These are phyloP conservation scores for Salix suchowensis DNA, from an alignment of 345 rosid genomes.

Conservation along the genomic window DNA sequence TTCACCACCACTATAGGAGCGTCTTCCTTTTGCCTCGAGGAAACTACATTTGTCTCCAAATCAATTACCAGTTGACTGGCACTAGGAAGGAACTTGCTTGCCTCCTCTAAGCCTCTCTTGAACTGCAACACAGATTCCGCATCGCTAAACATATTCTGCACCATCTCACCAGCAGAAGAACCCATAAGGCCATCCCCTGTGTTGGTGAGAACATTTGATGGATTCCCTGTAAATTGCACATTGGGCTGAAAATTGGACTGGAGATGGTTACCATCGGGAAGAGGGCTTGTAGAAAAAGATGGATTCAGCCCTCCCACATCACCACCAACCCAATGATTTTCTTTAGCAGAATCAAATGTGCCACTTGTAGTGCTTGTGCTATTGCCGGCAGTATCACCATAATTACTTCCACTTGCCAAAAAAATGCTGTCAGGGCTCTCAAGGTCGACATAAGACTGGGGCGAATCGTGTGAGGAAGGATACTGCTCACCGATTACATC, in stretches of 20 bases:
- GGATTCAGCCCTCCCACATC: constrained; percentile 9
- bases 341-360: background rate
- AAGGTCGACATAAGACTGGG: background rate
- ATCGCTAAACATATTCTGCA: constrained; percentile 50
- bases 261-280: constrained; percentile 10
- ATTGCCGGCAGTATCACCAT: background rate
- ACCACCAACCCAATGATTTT: background rate
- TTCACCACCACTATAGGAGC: constrained; percentile 21
- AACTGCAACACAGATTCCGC: constrained; percentile 57
- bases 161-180: constrained; percentile 32
- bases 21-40: constrained; percentile 5
- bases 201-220: constrained; percentile 13
- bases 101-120: constrained; percentile 75
- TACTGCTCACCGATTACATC: constrained; percentile 16
- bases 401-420: constrained; percentile 20
- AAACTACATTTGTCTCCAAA: constrained; percentile 18
- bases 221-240: constrained; percentile 14
- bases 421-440: constrained; percentile 19
- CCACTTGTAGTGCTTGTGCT: background rate
- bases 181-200: constrained; percentile 18
- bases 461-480: constrained; percentile 7
- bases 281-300: constrained; percentile 1
- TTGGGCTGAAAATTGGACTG: constrained; percentile 10
- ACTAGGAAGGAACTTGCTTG: constrained; percentile 79
- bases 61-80: constrained; percentile 37